Evolutionary conservation across 1,284 basidiomycete genomes (phyloP).

Genomic region (Trametes versicolor): DNA sequence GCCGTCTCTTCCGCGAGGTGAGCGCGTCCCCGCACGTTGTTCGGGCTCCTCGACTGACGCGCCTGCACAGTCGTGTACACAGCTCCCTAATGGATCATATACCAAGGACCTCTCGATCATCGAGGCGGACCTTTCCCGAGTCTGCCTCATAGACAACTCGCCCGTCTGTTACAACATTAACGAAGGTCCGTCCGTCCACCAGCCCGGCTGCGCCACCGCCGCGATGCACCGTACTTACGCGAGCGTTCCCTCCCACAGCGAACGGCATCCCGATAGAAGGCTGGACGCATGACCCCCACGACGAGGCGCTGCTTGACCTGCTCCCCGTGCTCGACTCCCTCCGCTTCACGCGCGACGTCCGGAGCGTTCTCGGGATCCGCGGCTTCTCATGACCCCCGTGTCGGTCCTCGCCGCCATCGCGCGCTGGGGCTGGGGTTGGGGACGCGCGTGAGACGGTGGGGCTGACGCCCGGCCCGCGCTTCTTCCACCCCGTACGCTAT

Average conservation of each 20-base stretch:
- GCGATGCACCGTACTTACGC: conserved; percentile 6
- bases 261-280: conserved; percentile 99
- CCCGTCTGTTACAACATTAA: conserved; percentile 94
- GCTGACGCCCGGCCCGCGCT: background rate
- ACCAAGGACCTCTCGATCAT: conserved; percentile 93
- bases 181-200: conserved; percentile 76
- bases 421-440: background rate
- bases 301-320: conserved; percentile 96
- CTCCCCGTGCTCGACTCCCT: conserved; percentile 95
- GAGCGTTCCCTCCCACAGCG: conserved; percentile 51
- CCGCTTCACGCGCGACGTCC: conserved; percentile 95
- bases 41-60: conserved; percentile 15
- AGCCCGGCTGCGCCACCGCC: background rate
- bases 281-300: conserved; percentile 97
- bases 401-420: background rate
- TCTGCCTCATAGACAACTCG: conserved; percentile 97
- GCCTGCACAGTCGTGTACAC: conserved; percentile 81
- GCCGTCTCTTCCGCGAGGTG: conserved; percentile 93
- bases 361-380: conserved; percentile 90
- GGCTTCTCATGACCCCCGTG: conserved; percentile 53
- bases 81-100: conserved; percentile 92
- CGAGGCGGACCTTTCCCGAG: conserved; percentile 88
- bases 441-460: background rate
- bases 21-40: conserved; percentile 39
- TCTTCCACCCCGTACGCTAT: conserved; percentile 9